Evolutionary conservation across 805 yeast genomes (phyloP), one percentile per base, ranked within the genome.

Genomic region (Wickerhamomyces rabaulensis): DNA sequence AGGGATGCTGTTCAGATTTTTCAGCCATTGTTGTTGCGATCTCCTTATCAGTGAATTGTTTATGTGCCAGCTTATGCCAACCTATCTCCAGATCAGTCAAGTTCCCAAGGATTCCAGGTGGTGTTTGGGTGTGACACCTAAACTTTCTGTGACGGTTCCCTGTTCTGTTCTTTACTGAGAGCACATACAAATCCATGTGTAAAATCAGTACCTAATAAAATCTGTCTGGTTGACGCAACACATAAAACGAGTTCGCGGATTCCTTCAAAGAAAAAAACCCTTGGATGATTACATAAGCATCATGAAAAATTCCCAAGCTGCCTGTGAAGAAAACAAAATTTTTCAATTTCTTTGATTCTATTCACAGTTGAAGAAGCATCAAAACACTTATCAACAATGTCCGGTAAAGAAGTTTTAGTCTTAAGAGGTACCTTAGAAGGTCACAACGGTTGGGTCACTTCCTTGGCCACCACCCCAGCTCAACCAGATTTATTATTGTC

Each of bases 341-440:
- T 33, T 39, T 37, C 39, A 37, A 19, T 22, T 27, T 19, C 19
- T 25, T 4, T 19, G 12, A n/a, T 31, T 9, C 9, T 9, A 19
- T 31, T 13, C 25, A 21, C 16, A 27, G 9, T 12, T 17, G 7
- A 39, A 45, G 13, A 47, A 46, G 26, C 20, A 17, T 39, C 23
- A 48, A 17, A 21, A 33, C 29, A 21, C 9, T 20, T 37, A 15
- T 21, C 40, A 36, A 67, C 53, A 63, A 85, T 85, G 91, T 78
- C 90, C 75, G 80, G 79, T 68, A 84, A 80, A 76, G 97, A 91
- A 87, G 95, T 91, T 84, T 83, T 92, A 80, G 97, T 92, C 76
- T 87, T 94, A 75, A 91, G 98, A 85, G 99, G 98, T 75, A 88
- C 98, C 84, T 86, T 94, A 74, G 97, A 92, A 80, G 97, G 89